Evolutionary conservation across 2,329 filamentous ascomycete genomes (phyloP).

Genomic region (Arachnomyces sp.): DNA sequence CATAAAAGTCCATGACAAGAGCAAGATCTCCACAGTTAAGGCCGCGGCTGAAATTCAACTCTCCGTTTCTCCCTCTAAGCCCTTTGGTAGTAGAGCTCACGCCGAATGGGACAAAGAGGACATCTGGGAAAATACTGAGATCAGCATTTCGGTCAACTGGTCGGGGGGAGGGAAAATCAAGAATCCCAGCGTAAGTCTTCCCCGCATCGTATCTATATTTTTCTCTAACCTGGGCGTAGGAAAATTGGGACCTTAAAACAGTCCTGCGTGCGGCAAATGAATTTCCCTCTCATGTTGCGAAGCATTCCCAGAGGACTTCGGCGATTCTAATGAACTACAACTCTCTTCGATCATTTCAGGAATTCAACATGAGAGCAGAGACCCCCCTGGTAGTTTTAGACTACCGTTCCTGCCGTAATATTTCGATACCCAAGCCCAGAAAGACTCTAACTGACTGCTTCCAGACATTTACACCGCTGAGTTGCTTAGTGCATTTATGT

Average conservation of each 20-base stretch:
- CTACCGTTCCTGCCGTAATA: conserved; percentile 21
- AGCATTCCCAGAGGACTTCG: conserved; percentile 20
- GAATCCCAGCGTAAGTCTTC: conserved; percentile 14
- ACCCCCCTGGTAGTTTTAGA: conserved; percentile 20
- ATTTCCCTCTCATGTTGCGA: conserved; percentile 26
- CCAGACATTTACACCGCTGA: conserved; percentile 23
- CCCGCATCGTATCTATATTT: too few relatives aligned
- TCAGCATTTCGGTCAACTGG: conserved; percentile 27
- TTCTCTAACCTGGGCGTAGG: conserved; percentile 3
- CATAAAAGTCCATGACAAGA: conserved; percentile 25
- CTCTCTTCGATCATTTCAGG: conserved; percentile 23
- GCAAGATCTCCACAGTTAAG: conserved; percentile 23
- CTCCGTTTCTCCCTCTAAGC: conserved; percentile 1
- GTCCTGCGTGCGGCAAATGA: conserved; percentile 26
- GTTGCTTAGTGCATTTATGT: conserved; percentile 25
- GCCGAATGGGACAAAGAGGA: conserved; percentile 8
- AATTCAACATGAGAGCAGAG: conserved; percentile 19
- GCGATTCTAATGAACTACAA: conserved; percentile 25
- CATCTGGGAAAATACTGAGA: conserved; percentile 20
- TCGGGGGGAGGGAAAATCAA: conserved; percentile 26
- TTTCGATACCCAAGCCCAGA: not conserved
- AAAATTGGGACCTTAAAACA: conserved; percentile 22
- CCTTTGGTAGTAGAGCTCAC: conserved; percentile 10
- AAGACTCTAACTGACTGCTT: not conserved
- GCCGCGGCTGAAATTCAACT: conserved; percentile 24